Evolutionary conservation across 768 basidiomycete genomes (phyloP), one percentile per base, ranked within the genome.

Genomic region (Psilocybe sp.): DNA sequence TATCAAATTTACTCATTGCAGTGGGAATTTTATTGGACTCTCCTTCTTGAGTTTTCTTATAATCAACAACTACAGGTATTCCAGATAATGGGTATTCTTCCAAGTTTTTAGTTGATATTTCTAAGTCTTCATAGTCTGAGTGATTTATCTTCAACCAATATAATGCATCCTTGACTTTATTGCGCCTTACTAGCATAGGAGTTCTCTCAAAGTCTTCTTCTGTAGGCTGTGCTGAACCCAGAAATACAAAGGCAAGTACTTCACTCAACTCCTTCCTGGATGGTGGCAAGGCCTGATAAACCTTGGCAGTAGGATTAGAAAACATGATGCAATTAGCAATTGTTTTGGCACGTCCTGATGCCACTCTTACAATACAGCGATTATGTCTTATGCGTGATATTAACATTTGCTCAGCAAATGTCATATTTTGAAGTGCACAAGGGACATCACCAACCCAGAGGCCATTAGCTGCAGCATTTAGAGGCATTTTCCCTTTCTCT

Each of bases 141-240:
- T 72, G 69, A 50, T 74, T 74, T 0, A 69, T 31, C 34, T 61
- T 67, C 12, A 73, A 47, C 70, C 70, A 72, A 33, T 69, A 54
- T 4, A 74, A 41, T 0, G 71, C 71, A 0, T 40, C 15, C 1
- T 28, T 19, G 0, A 70, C 69, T 2, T 49, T 48, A 4, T 60
- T 59, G 4, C 58, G 39, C 5, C 68, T 46, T 1, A 72, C 68
- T 8, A 68, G 51, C 13, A 66, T 53, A 2, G 67, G 56, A 14
- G 66, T 56, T 3, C 63, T 47, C 23, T 54, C 47, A 23, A 64
- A 56, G 3, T 72, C 66, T 4, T 60, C 52, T 8, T 52, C 39
- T 6, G 58, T 62, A 3, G 69, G 69, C 15, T 48, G 39, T 9
- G 14, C 45, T 0, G 62, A 52, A 0, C 71, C 70, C 4, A 60